phyloP scores from a whole-genome alignment of 1,284 basidiomycete genomes.

The Wallemia ichthyophaga region DNA sequence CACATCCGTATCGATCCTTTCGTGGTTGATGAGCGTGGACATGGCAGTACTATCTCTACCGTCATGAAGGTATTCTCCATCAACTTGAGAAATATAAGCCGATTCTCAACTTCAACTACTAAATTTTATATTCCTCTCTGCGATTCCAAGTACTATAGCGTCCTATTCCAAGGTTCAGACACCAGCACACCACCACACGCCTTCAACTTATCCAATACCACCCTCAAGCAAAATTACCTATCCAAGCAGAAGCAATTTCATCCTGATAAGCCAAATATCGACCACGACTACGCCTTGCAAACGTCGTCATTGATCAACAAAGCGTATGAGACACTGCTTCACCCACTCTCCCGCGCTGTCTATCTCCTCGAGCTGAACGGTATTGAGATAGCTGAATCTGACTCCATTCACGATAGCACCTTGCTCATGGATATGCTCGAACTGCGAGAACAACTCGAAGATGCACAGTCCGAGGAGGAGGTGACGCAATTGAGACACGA shows the following conservation, averaged over 20 bases:
- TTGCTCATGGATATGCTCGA: not conserved
- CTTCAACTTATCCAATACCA: not conserved
- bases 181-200: not conserved
- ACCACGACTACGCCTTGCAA: not conserved
- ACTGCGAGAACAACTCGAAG: not conserved
- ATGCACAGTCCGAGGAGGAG: not conserved
- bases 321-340: not conserved
- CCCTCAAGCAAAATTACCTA: not conserved
- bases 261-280: not conserved
- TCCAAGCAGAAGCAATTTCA: not conserved
- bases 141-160: no score
- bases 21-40: not conserved
- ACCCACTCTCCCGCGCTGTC: not conserved
- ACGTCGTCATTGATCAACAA: not conserved
- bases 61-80: no score
- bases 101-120: no score
- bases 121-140: not conserved
- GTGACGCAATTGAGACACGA: not conserved
- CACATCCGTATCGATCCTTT: constrained; percentile 1
- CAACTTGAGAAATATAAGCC: no score
- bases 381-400: not conserved
- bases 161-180: no score
- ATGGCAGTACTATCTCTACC: not conserved
- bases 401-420: not conserved
- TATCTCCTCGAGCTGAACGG: not conserved